Base-by-base conservation (phyloP, 257 asterid genomes). In the Oldenlandia corymbosa region DNA sequence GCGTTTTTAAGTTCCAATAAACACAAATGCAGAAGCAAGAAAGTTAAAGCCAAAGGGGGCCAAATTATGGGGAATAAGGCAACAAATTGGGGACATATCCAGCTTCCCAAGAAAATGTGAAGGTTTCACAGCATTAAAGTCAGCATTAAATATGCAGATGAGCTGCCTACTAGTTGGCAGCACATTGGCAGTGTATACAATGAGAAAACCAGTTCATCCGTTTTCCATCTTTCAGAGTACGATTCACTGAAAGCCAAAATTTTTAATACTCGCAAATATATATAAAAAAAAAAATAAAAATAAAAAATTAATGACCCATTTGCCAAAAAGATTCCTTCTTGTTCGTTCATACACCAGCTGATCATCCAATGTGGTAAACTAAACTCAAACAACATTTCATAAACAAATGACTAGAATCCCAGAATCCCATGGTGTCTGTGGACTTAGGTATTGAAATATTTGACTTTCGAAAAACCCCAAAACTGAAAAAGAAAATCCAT, bases 221-320 rank as follows among this genome's bases (percentile, higher is more conserved):
- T 57, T 54, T 55, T 68, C 52, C 68, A 45, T 62, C 64, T 66
- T 76, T 71, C 68, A 57, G 50, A 11, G 62, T 58, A 75, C 73
- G 37, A 57, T 10, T 57, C 50, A 52, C 13, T 37, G 24, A n/a
- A 41, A 36, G 13, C 63, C 42, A 47, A 45, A n/a, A n/a, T n/a
- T n/a, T 10, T 61, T 47, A 26, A 8, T 64, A 47, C 26, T 36
- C 30, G 9, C 45, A 26, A 34, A 34, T 34, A n/a, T n/a, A n/a
- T n/a, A n/a, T 34, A 34, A 34, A 34, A 34, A 34, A n/a, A n/a
- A n/a, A n/a, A n/a, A n/a, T n/a, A n/a, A n/a, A n/a, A n/a, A n/a
- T n/a, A n/a, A n/a, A n/a, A n/a, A n/a, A n/a, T n/a, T n/a, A n/a
- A n/a, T n/a, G n/a, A 57, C 20, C 32, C 26, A 28, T 32, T 18